Percentiles rank a stretch among this genome's conserved stretches.
These are phyloP conservation scores for Aspergillus aculeatus DNA, from an alignment of 2,329 filamentous ascomycete genomes.

Conservation along the genomic window DNA sequence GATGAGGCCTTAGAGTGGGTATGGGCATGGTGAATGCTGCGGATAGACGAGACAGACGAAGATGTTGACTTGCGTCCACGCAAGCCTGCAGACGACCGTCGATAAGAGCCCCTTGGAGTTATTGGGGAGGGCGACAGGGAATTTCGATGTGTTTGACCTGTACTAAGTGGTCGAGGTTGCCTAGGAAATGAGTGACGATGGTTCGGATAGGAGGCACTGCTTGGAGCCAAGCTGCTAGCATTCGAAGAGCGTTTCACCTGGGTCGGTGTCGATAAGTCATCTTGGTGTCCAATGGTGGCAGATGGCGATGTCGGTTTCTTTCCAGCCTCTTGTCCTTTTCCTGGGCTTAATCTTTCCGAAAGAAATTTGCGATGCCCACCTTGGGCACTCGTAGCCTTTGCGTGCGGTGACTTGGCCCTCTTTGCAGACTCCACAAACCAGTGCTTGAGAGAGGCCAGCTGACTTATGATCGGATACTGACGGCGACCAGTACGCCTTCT, in stretches of 20 bases:
- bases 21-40: slow-evolving; percentile 85
- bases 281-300: slow-evolving; percentile 24
- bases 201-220: slow-evolving; percentile 43
- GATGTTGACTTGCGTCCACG: slow-evolving; percentile 93
- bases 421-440: slow-evolving; percentile 70
- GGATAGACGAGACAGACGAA: slow-evolving; percentile 88
- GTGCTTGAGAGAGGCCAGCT: slow-evolving; percentile 66
- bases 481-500: slow-evolving; percentile 55
- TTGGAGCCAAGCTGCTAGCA: slow-evolving; percentile 43
- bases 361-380: slow-evolving; percentile 38
- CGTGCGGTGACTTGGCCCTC: slow-evolving; percentile 57
- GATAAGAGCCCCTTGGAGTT: slow-evolving; percentile 82
- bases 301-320: slow-evolving; percentile 28
- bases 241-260: slow-evolving; percentile 42
- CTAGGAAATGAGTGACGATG: slow-evolving; percentile 43
- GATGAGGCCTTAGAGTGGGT: slow-evolving; percentile 93
- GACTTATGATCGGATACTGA: slow-evolving; percentile 64
- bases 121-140: slow-evolving; percentile 83
- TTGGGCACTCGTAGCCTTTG: slow-evolving; percentile 31
- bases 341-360: slow-evolving; percentile 39
- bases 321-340: slow-evolving; percentile 36
- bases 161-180: slow-evolving; percentile 37
- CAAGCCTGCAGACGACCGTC: slow-evolving; percentile 77
- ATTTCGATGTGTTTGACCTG: slow-evolving; percentile 55
- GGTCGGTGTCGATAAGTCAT: slow-evolving; percentile 36